A percentile compares a stretch with the other conserved stretches of the same genome.
Conservation (phyloP, 108 stramenopile genomes). For the Nannochloropsis granulata region DNA sequence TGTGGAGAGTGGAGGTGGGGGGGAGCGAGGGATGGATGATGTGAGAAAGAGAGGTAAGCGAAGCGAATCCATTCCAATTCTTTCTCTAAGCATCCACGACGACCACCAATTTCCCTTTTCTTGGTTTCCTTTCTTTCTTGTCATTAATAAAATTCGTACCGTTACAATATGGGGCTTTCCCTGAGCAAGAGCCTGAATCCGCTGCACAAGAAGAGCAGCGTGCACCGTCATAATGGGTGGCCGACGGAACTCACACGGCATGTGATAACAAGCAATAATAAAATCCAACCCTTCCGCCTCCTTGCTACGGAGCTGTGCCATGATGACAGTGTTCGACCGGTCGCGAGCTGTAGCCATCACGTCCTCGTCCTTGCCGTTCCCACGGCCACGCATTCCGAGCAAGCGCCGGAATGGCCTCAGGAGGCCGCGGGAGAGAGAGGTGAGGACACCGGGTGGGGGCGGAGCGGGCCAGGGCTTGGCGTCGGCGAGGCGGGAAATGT, state of each 20-base stretch:
- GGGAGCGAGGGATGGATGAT: neutral
- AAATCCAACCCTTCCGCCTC: neutral
- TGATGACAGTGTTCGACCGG: neutral
- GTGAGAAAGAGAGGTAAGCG: neutral
- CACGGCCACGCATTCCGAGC: neutral
- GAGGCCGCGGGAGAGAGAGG: neutral
- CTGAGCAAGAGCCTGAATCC: constrained; percentile 22
- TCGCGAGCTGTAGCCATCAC: neutral
- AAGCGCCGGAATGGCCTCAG: neutral
- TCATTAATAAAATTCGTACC: neutral
- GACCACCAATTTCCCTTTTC: too few species aligned
- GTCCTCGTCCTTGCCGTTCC: neutral
- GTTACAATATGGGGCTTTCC: constrained; percentile 26
- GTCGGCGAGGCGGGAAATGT: constrained; percentile 31
- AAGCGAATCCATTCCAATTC: too few species aligned
- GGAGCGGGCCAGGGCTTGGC: constrained; percentile 25
- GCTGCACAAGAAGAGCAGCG: constrained; percentile 25
- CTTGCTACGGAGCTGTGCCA: neutral
- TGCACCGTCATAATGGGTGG: constrained; percentile 34
- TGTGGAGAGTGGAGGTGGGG: neutral
- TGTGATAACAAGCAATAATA: constrained; percentile 76
- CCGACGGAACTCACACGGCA: constrained; percentile 81
- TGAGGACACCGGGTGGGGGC: neutral
- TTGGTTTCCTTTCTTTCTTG: too few species aligned
- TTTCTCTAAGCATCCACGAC: too few species aligned